Conservation (phyloP, 2,329 filamentous ascomycete species). For the Colletotrichum sojae region DNA sequence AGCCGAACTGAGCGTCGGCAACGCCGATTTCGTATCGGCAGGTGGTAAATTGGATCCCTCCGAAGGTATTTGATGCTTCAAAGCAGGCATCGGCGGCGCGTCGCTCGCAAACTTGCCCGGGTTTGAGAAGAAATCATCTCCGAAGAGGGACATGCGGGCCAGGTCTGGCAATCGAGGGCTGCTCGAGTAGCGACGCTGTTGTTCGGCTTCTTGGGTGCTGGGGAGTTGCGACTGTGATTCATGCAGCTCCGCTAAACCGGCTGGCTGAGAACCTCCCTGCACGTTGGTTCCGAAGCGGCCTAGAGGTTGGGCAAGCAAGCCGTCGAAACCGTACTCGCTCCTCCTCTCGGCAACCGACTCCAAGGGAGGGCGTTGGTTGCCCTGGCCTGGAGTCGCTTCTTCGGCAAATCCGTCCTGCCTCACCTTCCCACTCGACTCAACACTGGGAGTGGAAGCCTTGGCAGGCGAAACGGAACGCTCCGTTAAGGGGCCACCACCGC, state of each 20-base stretch:
- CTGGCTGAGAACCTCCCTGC: constrained; percentile 33
- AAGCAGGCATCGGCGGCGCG: constrained; percentile 45
- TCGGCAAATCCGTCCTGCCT: neutral
- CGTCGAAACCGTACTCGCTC: constrained; percentile 71
- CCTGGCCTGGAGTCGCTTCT: constrained; percentile 29
- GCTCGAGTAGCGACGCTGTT: constrained; percentile 56
- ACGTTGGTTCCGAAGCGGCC: neutral
- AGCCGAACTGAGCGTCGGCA: constrained; percentile 8
- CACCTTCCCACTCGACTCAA: constrained; percentile 33
- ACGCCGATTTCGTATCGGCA: constrained; percentile 6
- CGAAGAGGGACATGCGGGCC: constrained; percentile 72
- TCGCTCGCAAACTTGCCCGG: constrained; percentile 45
- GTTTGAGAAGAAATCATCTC: constrained; percentile 68
- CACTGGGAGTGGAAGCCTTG: constrained; percentile 21
- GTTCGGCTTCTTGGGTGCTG: constrained; percentile 22
- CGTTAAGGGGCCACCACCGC: constrained; percentile 46
- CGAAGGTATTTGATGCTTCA: constrained; percentile 7
- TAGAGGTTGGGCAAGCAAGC: constrained; percentile 47
- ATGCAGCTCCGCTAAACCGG: constrained; percentile 3
- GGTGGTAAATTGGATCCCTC: neutral
- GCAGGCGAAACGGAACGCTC: constrained; percentile 21
- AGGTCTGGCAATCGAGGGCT: constrained; percentile 73
- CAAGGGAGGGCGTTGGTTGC: constrained; percentile 46
- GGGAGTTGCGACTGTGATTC: constrained; percentile 40
- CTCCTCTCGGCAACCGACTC: constrained; percentile 71